Evolutionary conservation across 345 rosid genomes (phyloP).

Genomic region (Pugionium dolabratum): DNA sequence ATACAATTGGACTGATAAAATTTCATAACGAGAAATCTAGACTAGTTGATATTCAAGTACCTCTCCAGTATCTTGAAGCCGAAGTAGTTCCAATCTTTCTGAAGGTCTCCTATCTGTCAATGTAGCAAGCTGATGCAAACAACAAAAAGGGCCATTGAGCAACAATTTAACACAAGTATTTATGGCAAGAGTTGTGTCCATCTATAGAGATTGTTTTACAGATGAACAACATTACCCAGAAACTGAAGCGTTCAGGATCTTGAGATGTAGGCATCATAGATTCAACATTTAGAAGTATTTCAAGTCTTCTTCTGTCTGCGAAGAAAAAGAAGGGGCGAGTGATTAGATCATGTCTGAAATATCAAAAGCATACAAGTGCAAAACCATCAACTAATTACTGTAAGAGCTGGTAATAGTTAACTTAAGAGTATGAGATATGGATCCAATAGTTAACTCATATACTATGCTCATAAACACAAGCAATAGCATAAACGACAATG

Average conservation of each 20-base stretch:
- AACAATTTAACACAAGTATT: conserved; percentile 1
- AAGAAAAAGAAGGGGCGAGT: conserved; percentile 6
- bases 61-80: conserved; percentile 79
- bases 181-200: conserved; percentile 14
- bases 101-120: conserved; percentile 71
- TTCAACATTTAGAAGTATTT: conserved; percentile 62
- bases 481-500: background rate
- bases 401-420: background rate
- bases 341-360: conserved; percentile 15
- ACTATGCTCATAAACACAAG: background rate
- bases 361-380: conserved; percentile 14
- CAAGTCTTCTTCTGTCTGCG: conserved; percentile 70
- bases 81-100: conserved; percentile 84
- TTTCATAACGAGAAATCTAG: background rate
- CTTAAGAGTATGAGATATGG: background rate
- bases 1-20: conserved; percentile 4
- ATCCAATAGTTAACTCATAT: background rate
- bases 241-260: conserved; percentile 92
- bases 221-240: conserved; percentile 64
- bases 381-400: conserved; percentile 3
- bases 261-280: conserved; percentile 73
- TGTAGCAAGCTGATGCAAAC: conserved; percentile 69
- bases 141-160: background rate
- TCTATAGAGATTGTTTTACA: conserved; percentile 24
- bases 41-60: conserved; percentile 43